Percentiles rank a stretch among this genome's conserved stretches.
Evolutionary conservation across 345 rosid species (phyloP).

Genomic region (Euphorbia lathyris): DNA sequence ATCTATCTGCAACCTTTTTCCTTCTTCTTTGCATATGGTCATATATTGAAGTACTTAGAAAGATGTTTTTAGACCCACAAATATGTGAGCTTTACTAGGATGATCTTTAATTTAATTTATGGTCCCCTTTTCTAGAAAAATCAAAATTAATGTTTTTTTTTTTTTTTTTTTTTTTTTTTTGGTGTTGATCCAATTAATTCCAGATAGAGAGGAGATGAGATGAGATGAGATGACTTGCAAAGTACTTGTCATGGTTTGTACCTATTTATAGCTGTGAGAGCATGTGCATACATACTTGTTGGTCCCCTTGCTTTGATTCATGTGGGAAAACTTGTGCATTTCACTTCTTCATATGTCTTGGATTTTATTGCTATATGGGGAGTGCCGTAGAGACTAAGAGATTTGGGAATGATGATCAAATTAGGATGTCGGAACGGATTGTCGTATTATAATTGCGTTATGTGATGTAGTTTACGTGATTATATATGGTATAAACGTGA

Average conservation of each 20-base stretch:
- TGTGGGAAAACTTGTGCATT: background rate
- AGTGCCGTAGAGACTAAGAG: background rate
- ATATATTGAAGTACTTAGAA: background rate
- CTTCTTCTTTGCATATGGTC: constrained; percentile 8
- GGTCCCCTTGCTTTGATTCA: background rate
- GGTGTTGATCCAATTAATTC: background rate
- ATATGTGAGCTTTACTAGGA: background rate
- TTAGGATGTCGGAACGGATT: too few species aligned
- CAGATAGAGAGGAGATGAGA: background rate
- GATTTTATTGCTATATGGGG: background rate
- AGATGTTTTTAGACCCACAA: background rate
- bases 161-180: background rate
- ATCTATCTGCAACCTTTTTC: constrained; percentile 3
- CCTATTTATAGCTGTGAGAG: constrained; percentile 1
- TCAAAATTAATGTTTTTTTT: background rate
- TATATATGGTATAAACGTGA: too few species aligned
- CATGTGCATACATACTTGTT: constrained; percentile 8
- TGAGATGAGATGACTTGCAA: background rate
- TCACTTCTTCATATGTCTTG: background rate
- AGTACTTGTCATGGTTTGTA: background rate
- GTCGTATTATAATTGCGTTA: too few species aligned
- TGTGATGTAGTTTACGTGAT: too few species aligned
- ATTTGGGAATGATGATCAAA: background rate
- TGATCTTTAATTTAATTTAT: background rate
- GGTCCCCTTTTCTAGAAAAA: background rate